Evolutionary conservation across 2,329 filamentous ascomycete species (phyloP).

Genomic region (Curvularia sp.): DNA sequence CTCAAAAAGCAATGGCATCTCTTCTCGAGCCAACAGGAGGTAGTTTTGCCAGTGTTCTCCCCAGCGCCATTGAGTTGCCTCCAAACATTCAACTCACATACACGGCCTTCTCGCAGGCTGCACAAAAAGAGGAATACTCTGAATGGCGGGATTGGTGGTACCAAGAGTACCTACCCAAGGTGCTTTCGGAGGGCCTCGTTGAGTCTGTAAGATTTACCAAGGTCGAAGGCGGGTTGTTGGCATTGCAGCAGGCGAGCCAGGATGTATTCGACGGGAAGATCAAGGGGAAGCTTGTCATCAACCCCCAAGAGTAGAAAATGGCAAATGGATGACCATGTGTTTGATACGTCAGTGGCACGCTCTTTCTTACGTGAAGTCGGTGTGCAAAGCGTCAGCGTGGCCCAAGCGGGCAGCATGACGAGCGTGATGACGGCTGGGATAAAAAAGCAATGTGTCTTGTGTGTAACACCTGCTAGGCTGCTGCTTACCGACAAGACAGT

Average conservation of each 20-base stretch:
- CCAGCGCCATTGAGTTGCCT: constrained; percentile 30
- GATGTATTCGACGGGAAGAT: constrained; percentile 35
- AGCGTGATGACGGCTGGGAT: neutral
- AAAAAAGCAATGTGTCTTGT: constrained; percentile 2
- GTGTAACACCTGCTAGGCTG: neutral
- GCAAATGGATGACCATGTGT: neutral
- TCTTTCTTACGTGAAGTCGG: neutral
- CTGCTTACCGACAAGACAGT: too few relatives aligned
- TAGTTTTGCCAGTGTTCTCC: constrained; percentile 32
- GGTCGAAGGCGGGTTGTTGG: constrained; percentile 30
- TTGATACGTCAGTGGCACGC: neutral
- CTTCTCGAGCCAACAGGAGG: constrained; percentile 31
- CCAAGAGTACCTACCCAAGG: constrained; percentile 34
- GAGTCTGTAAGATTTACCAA: constrained; percentile 34
- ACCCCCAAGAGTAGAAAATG: constrained; percentile 32
- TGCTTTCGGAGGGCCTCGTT: constrained; percentile 29
- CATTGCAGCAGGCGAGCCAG: constrained; percentile 32
- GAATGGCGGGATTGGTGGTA: constrained; percentile 38
- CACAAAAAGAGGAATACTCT: constrained; percentile 29
- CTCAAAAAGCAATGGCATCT: constrained; percentile 34
- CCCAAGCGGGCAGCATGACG: constrained; percentile 1
- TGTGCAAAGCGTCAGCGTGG: constrained; percentile 5
- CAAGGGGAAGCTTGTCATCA: constrained; percentile 32
- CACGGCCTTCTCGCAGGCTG: constrained; percentile 37
- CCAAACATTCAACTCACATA: constrained; percentile 34